Evolutionary conservation across 768 basidiomycete species (phyloP).

Genomic region (Termitomyces sp.): DNA sequence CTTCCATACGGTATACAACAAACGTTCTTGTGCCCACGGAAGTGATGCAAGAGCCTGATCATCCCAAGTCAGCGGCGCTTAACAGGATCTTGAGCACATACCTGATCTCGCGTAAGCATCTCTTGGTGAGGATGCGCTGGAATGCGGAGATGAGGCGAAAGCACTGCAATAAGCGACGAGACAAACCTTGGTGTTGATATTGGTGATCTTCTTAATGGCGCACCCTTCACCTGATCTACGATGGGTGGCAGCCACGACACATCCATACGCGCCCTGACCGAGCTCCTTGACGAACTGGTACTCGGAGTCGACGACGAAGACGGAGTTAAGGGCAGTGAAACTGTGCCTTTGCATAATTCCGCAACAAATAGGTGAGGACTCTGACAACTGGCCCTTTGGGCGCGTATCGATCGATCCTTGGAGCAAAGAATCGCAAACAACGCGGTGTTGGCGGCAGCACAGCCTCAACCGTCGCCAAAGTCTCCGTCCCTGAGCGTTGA

Average conservation of each 20-base stretch:
- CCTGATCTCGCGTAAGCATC: slow-evolving; percentile 95
- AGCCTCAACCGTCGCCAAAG: background rate
- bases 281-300: slow-evolving; percentile 97
- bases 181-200: slow-evolving; percentile 81
- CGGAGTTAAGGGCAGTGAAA: slow-evolving; percentile 82
- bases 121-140: slow-evolving; percentile 92
- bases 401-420: slow-evolving; percentile 14
- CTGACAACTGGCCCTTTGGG: slow-evolving; percentile 6
- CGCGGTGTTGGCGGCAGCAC: slow-evolving; percentile 9
- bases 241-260: slow-evolving; percentile 84
- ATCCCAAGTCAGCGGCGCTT: slow-evolving; percentile 7
- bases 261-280: slow-evolving; percentile 93
- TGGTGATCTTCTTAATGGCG: slow-evolving; percentile 96
- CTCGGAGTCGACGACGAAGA: slow-evolving; percentile 83
- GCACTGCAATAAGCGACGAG: background rate
- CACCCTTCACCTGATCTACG: slow-evolving; percentile 82
- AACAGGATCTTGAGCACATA: slow-evolving; percentile 29
- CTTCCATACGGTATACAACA: slow-evolving; percentile 20
- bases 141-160: slow-evolving; percentile 3
- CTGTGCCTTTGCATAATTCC: slow-evolving; percentile 64
- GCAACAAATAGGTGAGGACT: slow-evolving; percentile 1
- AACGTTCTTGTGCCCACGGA: slow-evolving; percentile 98
- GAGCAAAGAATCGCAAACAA: slow-evolving; percentile 17
- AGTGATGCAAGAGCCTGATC: slow-evolving; percentile 86
- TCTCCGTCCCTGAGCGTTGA: background rate